These are phyloP conservation scores for Tricholoma bakamatsutake DNA, from an alignment of 768 basidiomycete genomes.

Conservation along the genomic window DNA sequence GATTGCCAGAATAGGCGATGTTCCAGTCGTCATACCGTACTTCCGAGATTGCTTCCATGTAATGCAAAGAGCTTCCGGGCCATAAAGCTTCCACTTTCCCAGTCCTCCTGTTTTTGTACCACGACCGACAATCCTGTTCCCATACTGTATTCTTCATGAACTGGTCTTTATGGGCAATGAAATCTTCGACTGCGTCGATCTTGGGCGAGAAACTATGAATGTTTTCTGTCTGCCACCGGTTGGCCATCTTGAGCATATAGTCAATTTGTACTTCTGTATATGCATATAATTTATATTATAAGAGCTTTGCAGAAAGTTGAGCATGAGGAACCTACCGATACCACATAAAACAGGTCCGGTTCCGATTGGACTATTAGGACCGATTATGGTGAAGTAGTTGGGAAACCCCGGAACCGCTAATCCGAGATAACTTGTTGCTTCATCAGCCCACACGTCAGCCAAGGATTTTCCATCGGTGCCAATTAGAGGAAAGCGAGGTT, in stretches of 20 bases:
- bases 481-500: constrained; percentile 28
- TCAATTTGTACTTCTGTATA: constrained; percentile 28
- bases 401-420: constrained; percentile 20
- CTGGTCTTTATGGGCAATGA: constrained; percentile 23
- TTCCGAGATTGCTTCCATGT: constrained; percentile 8
- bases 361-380: constrained; percentile 30
- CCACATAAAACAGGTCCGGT: constrained; percentile 27
- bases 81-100: constrained; percentile 28
- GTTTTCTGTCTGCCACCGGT: constrained; percentile 31
- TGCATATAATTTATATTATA: neutral
- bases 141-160: constrained; percentile 31
- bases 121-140: constrained; percentile 25
- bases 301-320: neutral
- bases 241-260: constrained; percentile 28
- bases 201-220: constrained; percentile 30
- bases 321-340: constrained; percentile 18
- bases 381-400: constrained; percentile 27
- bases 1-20: constrained; percentile 26
- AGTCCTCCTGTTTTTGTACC: constrained; percentile 26
- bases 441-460: constrained; percentile 26
- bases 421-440: constrained; percentile 19
- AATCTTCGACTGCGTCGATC: constrained; percentile 27
- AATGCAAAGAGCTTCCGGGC: constrained; percentile 32
- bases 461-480: constrained; percentile 21
- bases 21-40: constrained; percentile 8